Evolutionary conservation across 2,329 filamentous ascomycete genomes (phyloP), one percentile per base, ranked within the genome.

Genomic region (Emergomyces africanus): DNA sequence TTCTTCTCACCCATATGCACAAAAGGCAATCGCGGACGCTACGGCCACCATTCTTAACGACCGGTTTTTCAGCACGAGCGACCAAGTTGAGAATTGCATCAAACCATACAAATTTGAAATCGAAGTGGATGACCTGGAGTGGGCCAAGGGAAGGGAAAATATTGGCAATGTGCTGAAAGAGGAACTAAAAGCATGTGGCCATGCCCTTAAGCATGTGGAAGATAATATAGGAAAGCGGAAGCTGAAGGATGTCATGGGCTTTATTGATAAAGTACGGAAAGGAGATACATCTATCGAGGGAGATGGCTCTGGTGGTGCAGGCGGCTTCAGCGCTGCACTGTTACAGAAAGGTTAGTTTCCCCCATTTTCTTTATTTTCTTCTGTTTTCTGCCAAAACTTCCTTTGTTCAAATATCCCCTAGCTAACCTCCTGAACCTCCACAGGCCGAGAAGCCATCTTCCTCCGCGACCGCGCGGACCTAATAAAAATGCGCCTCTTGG

Each of bases 51-150:
- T 99, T 57, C 77, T 99, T 14, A 94, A 94, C 64, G 94, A 99
- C 68, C 82, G 92, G 15, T 96, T 95, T 64, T 97, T 96, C 75
- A 94, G 92, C 73, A 99, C 95, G 0, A 94, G 89, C 63, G 95
- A 99, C 68, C 94, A 97, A 74, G 89, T 99, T 0, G 94, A 99
- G 73, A 97, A 97, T 70, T 99, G 92, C 70, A 95, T 99, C 74
- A 99, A 99, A 73, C 94, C 95, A 0, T 99, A 92, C 78, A 99
- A 99, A 71, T 97, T 92, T 66, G 90, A 96, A 63, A 95, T 99
- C 60, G 94, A 99, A 66, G 85, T 99, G 50, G 90, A 96, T 68
- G 88, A 91, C 44, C 80, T 84, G 8, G 95, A 99, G 71, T 99
- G 94, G 94, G 73, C 79, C 3, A 84, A 88, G 61, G 91, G 90